Percentiles rank a stretch among this genome's conserved stretches.
phyloP scores from a whole-genome alignment of 1,139 yeast species.

The Yamadazyma buinensis region DNA sequence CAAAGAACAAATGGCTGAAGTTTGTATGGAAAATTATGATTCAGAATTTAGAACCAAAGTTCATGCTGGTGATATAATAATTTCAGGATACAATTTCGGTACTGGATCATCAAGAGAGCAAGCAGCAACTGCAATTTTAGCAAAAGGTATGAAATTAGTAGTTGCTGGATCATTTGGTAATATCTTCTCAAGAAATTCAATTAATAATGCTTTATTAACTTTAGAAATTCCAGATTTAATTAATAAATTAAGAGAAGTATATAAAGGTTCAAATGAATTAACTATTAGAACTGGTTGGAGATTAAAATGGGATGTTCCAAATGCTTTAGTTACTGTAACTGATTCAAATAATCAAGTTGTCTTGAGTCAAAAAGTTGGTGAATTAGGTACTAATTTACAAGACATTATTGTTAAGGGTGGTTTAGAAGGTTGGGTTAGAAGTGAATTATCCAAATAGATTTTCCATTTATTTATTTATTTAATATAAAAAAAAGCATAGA shows the following conservation, averaged over 20 bases:
- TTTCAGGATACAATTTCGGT: conserved; percentile 94
- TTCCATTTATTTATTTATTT: neutral
- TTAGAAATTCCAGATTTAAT: conserved; percentile 89
- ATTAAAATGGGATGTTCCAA: conserved; percentile 89
- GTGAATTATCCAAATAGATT: conserved; percentile 45
- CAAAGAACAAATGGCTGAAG: conserved; percentile 94
- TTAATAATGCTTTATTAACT: conserved; percentile 91
- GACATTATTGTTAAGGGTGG: conserved; percentile 98
- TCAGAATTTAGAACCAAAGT: conserved; percentile 79
- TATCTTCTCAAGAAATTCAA: conserved; percentile 91
- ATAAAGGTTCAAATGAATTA: conserved; percentile 54
- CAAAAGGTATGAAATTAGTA: conserved; percentile 87
- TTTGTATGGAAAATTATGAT: conserved; percentile 98
- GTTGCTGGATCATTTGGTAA: conserved; percentile 98
- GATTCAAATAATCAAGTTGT: conserved; percentile 66
- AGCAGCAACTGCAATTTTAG: conserved; percentile 95
- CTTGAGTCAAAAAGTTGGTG: conserved; percentile 86
- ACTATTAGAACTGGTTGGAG: conserved; percentile 95
- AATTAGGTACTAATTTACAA: conserved; percentile 90
- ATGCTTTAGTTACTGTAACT: conserved; percentile 71
- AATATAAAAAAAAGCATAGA: neutral
- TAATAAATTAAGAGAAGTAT: conserved; percentile 68
- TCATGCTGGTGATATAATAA: conserved; percentile 80
- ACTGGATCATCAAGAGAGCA: conserved; percentile 99
- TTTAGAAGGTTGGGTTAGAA: conserved; percentile 94